These are phyloP conservation scores for Craspedostauros australis DNA, from an alignment of 108 stramenopile species.

Conservation along the genomic window DNA sequence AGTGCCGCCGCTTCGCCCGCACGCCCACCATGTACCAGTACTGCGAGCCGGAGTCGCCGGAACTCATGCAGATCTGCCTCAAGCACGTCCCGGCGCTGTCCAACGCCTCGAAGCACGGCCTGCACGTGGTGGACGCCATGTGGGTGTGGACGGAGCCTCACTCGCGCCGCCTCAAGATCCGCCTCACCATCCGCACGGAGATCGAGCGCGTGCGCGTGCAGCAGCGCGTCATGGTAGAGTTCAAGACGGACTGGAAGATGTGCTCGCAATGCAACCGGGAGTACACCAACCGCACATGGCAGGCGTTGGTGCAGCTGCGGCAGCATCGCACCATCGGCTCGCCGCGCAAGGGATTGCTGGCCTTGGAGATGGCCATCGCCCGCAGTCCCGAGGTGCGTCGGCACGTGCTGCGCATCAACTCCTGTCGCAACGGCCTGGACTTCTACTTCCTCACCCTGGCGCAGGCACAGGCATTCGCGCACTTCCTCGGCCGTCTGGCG, in stretches of 20 bases:
- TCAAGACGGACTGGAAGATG: constrained; percentile 86
- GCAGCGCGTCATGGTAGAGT: constrained; percentile 86
- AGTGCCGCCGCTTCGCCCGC: constrained; percentile 76
- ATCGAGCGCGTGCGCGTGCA: constrained; percentile 78
- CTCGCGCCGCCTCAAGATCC: constrained; percentile 84
- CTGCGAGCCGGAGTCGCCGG: constrained; percentile 81
- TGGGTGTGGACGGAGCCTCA: constrained; percentile 99
- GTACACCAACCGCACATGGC: constrained; percentile 79
- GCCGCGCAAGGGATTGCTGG: constrained; percentile 45
- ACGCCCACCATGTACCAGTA: constrained; percentile 40
- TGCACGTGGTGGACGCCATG: constrained; percentile 77
- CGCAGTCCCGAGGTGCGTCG: constrained; percentile 63
- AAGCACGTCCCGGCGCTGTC: constrained; percentile 84
- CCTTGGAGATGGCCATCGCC: constrained; percentile 75
- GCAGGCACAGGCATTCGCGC: constrained; percentile 82
- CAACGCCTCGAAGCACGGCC: constrained; percentile 22
- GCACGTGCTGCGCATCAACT: constrained; percentile 80
- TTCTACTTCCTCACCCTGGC: constrained; percentile 87
- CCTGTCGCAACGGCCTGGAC: constrained; percentile 90
- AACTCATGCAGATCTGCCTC: constrained; percentile 89
- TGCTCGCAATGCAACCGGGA: constrained; percentile 91
- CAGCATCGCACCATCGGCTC: constrained; percentile 55
- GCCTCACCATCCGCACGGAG: constrained; percentile 90
- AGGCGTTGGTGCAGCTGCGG: constrained; percentile 77
- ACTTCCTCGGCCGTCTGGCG: constrained; percentile 76